phyloP scores from a whole-genome alignment of 2,329 filamentous ascomycete species.

The Hymenoscyphus repandus region DNA sequence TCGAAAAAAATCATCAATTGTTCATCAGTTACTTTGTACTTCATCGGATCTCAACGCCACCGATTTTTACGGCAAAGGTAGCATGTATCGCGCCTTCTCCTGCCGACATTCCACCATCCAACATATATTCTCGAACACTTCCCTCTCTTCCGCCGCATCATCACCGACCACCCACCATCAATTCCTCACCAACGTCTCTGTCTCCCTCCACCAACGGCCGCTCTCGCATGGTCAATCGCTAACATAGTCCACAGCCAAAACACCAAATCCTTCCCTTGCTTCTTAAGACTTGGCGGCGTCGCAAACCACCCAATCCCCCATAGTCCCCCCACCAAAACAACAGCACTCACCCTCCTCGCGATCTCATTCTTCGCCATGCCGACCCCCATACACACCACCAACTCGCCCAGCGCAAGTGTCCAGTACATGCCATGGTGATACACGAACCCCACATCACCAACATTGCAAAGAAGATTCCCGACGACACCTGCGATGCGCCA shows the following conservation, averaged over 20 bases:
- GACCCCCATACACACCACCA: slow-evolving; percentile 7
- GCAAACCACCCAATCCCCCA: slow-evolving; percentile 18
- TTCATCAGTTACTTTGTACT: no score
- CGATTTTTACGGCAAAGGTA: no score
- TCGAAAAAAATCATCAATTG: no score
- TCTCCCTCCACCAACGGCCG: slow-evolving; percentile 10
- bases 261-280: slow-evolving; percentile 14
- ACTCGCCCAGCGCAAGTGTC: slow-evolving; percentile 11
- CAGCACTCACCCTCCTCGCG: slow-evolving; percentile 9
- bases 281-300: slow-evolving; percentile 12
- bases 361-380: slow-evolving; percentile 13
- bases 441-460: slow-evolving; percentile 11
- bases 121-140: neutral
- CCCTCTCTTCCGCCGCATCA: neutral
- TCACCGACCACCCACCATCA: neutral
- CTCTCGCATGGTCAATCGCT: slow-evolving; percentile 17
- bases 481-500: slow-evolving; percentile 19
- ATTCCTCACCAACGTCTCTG: slow-evolving; percentile 3
- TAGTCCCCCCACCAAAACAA: slow-evolving; percentile 9
- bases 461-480: slow-evolving; percentile 7
- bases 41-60: no score
- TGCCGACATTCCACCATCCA: no score
- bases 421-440: slow-evolving; percentile 19
- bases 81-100: no score
- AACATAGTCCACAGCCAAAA: slow-evolving; percentile 22